Percentiles rank a stretch among this genome's conserved stretches.
Evolutionary conservation across 1,139 yeast species (phyloP).

Genomic region (Candida neerlandica): DNA sequence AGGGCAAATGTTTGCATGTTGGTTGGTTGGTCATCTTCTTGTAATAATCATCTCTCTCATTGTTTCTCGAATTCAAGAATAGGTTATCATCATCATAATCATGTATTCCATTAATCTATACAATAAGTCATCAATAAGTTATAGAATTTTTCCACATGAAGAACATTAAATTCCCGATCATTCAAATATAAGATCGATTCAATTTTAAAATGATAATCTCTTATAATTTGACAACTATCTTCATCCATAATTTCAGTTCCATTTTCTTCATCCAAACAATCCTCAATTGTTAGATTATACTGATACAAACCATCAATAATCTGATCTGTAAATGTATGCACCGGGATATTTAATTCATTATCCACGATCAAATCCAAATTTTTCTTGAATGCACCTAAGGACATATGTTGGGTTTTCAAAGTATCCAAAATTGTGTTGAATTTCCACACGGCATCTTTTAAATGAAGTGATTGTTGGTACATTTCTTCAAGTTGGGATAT

Average conservation of each 20-base stretch:
- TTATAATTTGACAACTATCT: slow-evolving; percentile 9
- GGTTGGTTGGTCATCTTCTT: slow-evolving; percentile 34
- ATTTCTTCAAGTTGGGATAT: slow-evolving; percentile 11
- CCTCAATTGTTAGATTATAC: slow-evolving; percentile 17
- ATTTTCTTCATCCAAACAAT: slow-evolving; percentile 8
- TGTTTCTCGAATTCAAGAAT: too few relatives aligned
- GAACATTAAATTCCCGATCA: slow-evolving; percentile 12
- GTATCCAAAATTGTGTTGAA: slow-evolving; percentile 1
- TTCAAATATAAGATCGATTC: slow-evolving; percentile 14
- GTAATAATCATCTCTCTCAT: too few relatives aligned
- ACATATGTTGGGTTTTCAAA: slow-evolving; percentile 9
- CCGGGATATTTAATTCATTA: slow-evolving; percentile 11
- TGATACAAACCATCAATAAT: slow-evolving; percentile 17
- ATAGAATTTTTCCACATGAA: slow-evolving; percentile 14
- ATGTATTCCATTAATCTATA: background rate
- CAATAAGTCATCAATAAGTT: slow-evolving; percentile 8
- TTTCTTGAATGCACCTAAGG: slow-evolving; percentile 4
- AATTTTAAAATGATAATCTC: slow-evolving; percentile 13
- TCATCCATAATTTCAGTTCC: background rate
- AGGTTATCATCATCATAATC: background rate
- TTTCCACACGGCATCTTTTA: background rate
- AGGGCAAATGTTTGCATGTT: too few relatives aligned
- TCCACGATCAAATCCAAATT: slow-evolving; percentile 3
- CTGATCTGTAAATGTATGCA: slow-evolving; percentile 14
- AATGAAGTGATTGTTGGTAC: slow-evolving; percentile 12